phyloP scores from a whole-genome alignment of 2,329 filamentous ascomycete genomes.

The Ustulina deusta region DNA sequence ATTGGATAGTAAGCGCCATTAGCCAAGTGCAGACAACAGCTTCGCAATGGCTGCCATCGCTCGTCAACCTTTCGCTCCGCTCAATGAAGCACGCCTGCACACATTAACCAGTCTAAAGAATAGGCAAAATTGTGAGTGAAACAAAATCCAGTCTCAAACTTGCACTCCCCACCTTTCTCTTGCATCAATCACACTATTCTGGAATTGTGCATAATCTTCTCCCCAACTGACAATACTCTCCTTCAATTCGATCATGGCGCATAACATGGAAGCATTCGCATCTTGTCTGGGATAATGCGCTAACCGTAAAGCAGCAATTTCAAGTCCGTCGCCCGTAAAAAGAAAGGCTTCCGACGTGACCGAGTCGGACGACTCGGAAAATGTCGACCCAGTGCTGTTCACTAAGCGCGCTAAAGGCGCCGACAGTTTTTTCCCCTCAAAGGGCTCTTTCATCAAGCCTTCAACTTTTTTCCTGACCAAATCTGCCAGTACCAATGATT shows the following conservation, averaged over 20 bases:
- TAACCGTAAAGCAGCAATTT: slow-evolving; percentile 56
- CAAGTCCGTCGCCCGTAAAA: slow-evolving; percentile 60
- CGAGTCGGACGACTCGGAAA: slow-evolving; percentile 68
- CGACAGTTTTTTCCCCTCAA: slow-evolving; percentile 55
- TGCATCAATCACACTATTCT: not conserved
- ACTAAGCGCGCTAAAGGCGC: slow-evolving; percentile 70
- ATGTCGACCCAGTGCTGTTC: slow-evolving; percentile 69
- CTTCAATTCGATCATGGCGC: not conserved
- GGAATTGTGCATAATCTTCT: not conserved
- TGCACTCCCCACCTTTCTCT: not conserved
- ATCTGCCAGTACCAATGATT: slow-evolving; percentile 53
- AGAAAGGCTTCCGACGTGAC: slow-evolving; percentile 67
- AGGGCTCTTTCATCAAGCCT: slow-evolving; percentile 62
- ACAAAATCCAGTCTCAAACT: slow-evolving; percentile 10
- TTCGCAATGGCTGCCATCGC: slow-evolving; percentile 65
- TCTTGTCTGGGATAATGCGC: slow-evolving; percentile 34
- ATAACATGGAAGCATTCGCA: not conserved
- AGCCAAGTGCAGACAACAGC: slow-evolving; percentile 28
- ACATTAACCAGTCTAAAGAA: slow-evolving; percentile 81
- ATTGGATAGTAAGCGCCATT: slow-evolving; percentile 33
- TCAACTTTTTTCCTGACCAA: slow-evolving; percentile 60
- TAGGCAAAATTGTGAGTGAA: slow-evolving; percentile 75
- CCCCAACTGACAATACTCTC: not conserved
- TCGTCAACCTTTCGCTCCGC: slow-evolving; percentile 80
- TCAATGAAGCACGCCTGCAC: slow-evolving; percentile 77